These are phyloP conservation scores for Pueraria montana DNA, from an alignment of 306 rosid species.

Conservation along the genomic window DNA sequence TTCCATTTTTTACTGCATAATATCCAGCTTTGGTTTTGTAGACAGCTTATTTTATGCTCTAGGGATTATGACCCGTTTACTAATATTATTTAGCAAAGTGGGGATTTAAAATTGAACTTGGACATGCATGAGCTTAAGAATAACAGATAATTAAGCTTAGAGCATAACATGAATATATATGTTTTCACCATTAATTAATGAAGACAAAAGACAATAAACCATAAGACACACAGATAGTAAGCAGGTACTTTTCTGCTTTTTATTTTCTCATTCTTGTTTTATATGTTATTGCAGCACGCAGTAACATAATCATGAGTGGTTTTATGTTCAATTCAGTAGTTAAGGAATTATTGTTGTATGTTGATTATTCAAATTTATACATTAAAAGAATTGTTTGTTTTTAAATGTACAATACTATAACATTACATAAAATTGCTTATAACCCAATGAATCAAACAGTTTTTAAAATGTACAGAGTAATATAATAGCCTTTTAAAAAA, in stretches of 20 bases:
- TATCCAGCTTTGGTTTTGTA: background rate
- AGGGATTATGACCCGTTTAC: background rate
- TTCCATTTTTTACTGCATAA: conserved; percentile 30
- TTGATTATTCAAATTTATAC: background rate
- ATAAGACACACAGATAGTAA: background rate
- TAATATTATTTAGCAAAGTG: conserved; percentile 19
- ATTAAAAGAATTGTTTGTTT: background rate
- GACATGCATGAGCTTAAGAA: background rate
- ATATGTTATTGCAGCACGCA: background rate
- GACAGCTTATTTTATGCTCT: conserved; percentile 11
- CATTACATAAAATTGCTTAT: background rate
- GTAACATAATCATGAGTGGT: background rate
- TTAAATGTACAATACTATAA: background rate
- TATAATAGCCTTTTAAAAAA: too few relatives aligned
- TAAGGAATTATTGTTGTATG: background rate
- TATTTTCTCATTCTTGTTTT: background rate
- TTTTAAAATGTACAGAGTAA: too few relatives aligned
- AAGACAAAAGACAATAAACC: background rate
- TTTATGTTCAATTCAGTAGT: too few relatives aligned
- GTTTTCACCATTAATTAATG: background rate
- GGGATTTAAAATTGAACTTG: background rate
- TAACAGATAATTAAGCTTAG: conserved; percentile 34
- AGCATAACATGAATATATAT: conserved; percentile 3
- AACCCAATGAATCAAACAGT: background rate
- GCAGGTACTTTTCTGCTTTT: background rate